Conservation (phyloP, 2,329 filamentous ascomycete species). For the Calonectria leucothoes region DNA sequence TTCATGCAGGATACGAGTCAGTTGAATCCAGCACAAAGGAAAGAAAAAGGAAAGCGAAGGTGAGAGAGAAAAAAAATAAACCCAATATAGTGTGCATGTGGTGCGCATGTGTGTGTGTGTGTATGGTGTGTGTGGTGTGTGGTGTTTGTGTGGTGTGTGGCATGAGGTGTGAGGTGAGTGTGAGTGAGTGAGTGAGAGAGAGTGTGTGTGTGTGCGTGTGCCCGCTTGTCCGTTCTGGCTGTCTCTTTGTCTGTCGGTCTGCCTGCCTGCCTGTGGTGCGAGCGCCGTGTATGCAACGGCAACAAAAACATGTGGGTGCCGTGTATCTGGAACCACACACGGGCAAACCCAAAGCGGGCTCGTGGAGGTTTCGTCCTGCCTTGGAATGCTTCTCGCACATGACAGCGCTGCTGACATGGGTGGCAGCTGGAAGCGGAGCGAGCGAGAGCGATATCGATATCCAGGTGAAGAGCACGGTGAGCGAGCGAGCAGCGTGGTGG, state of each 20-base stretch:
- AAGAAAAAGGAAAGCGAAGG: not conserved
- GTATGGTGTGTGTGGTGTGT: not conserved
- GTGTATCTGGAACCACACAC: conserved; percentile 3
- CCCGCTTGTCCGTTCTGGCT: too few relatives aligned
- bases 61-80: not conserved
- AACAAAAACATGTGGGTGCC: conserved; percentile 21
- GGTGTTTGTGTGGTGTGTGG: too few relatives aligned
- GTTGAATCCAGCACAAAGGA: conserved; percentile 6
- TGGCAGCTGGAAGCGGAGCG: conserved; percentile 1
- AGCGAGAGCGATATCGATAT: too few relatives aligned
- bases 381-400: conserved; percentile 12
- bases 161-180: too few relatives aligned
- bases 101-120: not conserved
- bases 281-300: not conserved
- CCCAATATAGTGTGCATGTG: conserved; percentile 1
- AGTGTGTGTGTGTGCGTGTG: not conserved
- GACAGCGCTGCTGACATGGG: conserved; percentile 24
- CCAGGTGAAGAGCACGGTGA: conserved; percentile 13
- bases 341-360: not conserved
- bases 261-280: too few relatives aligned
- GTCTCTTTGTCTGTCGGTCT: too few relatives aligned
- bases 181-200: too few relatives aligned
- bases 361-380: conserved; percentile 8
- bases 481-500: too few relatives aligned
- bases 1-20: conserved; percentile 43